Conservation (phyloP, 495 filamentous ascomycete species). For the Letharia lupina region DNA sequence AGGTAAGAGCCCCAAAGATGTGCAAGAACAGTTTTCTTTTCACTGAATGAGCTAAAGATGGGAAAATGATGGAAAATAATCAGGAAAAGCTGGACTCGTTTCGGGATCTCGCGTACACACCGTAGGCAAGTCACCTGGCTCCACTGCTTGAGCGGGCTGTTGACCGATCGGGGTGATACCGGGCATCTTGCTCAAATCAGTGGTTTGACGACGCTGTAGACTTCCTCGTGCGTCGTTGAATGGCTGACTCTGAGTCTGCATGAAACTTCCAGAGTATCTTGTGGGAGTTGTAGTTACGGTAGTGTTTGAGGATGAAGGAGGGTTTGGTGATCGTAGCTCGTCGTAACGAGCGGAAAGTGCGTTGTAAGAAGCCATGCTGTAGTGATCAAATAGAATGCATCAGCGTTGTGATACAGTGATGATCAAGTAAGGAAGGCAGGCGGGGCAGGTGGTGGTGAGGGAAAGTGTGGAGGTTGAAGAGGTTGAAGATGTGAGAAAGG, state of each 20-base stretch:
- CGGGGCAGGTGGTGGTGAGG: slow-evolving; percentile 8
- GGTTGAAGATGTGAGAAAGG: not conserved
- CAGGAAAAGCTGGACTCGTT: not conserved
- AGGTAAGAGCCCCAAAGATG: not conserved
- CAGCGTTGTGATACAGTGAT: slow-evolving; percentile 13
- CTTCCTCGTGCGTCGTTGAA: slow-evolving; percentile 59
- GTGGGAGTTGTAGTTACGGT: slow-evolving; percentile 61
- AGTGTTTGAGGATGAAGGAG: slow-evolving; percentile 60
- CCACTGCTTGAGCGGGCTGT: slow-evolving; percentile 44
- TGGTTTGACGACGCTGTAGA: slow-evolving; percentile 88
- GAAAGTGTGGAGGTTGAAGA: slow-evolving; percentile 3
- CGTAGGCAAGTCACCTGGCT: slow-evolving; percentile 49
- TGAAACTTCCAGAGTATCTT: slow-evolving; percentile 49
- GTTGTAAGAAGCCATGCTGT: slow-evolving; percentile 57
- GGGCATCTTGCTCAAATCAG: slow-evolving; percentile 77
- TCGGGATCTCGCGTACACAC: slow-evolving; percentile 31
- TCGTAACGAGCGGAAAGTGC: slow-evolving; percentile 59
- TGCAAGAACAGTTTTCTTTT: not conserved
- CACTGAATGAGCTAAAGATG: not conserved
- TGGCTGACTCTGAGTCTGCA: slow-evolving; percentile 44
- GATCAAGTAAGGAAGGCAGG: slow-evolving; percentile 1
- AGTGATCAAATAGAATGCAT: slow-evolving; percentile 10
- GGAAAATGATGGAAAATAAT: not conserved
- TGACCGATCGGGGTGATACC: slow-evolving; percentile 67
- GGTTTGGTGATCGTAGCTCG: slow-evolving; percentile 69